phyloP scores from a whole-genome alignment of 352 stramenopile genomes.

The Hyaloperonospora arabidopsidis region DNA sequence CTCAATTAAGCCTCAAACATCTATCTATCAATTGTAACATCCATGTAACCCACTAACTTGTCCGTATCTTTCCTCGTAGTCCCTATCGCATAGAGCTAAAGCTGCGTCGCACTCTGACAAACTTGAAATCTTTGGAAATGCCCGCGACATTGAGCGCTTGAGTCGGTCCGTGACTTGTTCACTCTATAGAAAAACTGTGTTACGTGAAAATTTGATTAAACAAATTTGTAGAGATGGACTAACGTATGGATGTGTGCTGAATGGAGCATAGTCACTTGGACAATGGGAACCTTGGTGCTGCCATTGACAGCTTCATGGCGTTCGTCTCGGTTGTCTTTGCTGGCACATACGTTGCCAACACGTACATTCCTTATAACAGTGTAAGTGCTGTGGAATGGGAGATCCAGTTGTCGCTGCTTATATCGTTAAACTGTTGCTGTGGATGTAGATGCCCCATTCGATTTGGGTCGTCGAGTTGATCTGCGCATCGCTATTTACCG shows the following conservation, averaged over 20 bases:
- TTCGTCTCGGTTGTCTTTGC: constrained; percentile 52
- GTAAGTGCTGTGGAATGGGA: constrained; percentile 16
- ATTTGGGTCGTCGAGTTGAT: constrained; percentile 67
- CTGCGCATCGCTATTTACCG: constrained; percentile 49
- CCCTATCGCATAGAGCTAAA: constrained; percentile 12
- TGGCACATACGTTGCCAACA: constrained; percentile 66
- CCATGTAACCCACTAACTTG: too few relatives aligned
- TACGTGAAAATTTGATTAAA: not conserved
- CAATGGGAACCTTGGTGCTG: constrained; percentile 63
- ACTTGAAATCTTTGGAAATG: constrained; percentile 18
- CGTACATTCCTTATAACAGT: constrained; percentile 57
- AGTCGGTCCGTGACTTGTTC: constrained; percentile 23
- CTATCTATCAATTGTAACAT: too few relatives aligned
- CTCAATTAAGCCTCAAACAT: not conserved
- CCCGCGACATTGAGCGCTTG: constrained; percentile 29
- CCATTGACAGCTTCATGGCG: constrained; percentile 55
- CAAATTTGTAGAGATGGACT: not conserved
- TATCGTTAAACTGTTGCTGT: not conserved
- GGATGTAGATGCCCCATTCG: constrained; percentile 47
- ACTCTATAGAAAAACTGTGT: not conserved
- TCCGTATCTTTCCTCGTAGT: constrained; percentile 4
- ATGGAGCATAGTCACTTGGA: constrained; percentile 51
- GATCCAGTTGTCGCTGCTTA: too few relatives aligned
- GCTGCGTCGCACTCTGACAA: constrained; percentile 12
- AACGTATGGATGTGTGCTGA: constrained; percentile 1